A percentile compares a stretch with the other conserved stretches of the same genome.
phyloP scores from a whole-genome alignment of 106 monocot genomes.

The Cymbidium sinense region DNA sequence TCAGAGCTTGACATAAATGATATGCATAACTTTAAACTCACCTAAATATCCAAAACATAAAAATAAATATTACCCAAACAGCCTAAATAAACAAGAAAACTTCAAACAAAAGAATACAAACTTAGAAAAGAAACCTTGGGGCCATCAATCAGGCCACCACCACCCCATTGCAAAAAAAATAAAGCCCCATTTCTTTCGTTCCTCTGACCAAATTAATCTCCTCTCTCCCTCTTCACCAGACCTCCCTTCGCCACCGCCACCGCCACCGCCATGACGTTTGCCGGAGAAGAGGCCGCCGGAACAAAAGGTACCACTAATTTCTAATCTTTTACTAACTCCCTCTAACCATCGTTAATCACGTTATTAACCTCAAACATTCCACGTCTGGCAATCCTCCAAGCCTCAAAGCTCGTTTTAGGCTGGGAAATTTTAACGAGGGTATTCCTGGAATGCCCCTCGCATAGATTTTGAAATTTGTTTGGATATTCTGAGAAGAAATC shows the following conservation, averaged over 20 bases:
- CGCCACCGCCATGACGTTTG: not conserved
- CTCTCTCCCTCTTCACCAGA: not conserved
- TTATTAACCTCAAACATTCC: not conserved
- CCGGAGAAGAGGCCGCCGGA: not conserved
- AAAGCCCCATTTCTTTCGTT: too few species aligned
- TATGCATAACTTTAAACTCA: too few species aligned
- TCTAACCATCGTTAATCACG: not conserved
- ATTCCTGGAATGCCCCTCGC: not conserved
- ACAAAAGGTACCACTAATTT: not conserved
- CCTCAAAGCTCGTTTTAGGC: not conserved
- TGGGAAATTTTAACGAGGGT: too few species aligned
- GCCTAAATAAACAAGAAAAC: too few species aligned
- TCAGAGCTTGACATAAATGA: too few species aligned
- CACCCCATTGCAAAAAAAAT: too few species aligned
- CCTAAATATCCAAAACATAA: too few species aligned
- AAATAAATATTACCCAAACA: too few species aligned
- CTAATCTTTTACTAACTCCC: not conserved
- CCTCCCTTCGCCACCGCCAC: too few species aligned
- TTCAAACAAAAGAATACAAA: too few species aligned
- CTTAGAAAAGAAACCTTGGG: too few species aligned
- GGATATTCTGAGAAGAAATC: not conserved
- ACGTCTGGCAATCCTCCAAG: not conserved
- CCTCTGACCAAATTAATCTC: not conserved
- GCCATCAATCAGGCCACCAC: too few species aligned
- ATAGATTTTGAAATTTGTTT: not conserved